A percentile compares a stretch with the other conserved stretches of the same genome.
Conservation (phyloP, 1,284 basidiomycete species). For the Trichosporon asahii region DNA sequence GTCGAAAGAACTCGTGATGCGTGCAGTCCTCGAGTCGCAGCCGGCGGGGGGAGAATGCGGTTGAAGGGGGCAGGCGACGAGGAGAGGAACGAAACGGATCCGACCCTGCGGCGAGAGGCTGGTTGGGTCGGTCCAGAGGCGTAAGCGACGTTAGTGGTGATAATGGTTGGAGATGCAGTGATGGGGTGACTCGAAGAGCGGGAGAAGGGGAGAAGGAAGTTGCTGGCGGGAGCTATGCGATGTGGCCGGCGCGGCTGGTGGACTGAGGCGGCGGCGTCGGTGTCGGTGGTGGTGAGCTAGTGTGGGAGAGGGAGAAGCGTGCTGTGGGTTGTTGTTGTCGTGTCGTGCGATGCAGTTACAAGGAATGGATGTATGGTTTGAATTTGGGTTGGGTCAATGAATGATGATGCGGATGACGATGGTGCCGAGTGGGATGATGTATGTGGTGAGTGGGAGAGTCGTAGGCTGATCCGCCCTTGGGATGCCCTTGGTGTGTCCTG, state of each 20-base stretch:
- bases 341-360: slow-evolving; percentile 10
- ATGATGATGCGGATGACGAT: slow-evolving; percentile 9
- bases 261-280: neutral
- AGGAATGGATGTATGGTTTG: slow-evolving; percentile 10
- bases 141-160: slow-evolving; percentile 23
- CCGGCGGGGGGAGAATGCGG: neutral
- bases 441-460: slow-evolving; percentile 8
- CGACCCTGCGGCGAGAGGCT: slow-evolving; percentile 7
- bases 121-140: slow-evolving; percentile 41
- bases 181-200: neutral
- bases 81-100: slow-evolving; percentile 1
- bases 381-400: slow-evolving; percentile 10
- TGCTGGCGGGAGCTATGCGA: neutral
- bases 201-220: neutral
- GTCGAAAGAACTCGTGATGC: neutral
- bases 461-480: slow-evolving; percentile 5
- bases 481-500: neutral
- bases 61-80: neutral
- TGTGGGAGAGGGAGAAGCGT: neutral
- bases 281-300: neutral
- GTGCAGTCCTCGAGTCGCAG: neutral
- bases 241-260: neutral
- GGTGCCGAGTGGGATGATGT: slow-evolving; percentile 9
- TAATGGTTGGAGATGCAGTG: slow-evolving; percentile 4
- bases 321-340: slow-evolving; percentile 3